Base-by-base conservation (phyloP, 345 rosid species). In the Citrus inodora region DNA sequence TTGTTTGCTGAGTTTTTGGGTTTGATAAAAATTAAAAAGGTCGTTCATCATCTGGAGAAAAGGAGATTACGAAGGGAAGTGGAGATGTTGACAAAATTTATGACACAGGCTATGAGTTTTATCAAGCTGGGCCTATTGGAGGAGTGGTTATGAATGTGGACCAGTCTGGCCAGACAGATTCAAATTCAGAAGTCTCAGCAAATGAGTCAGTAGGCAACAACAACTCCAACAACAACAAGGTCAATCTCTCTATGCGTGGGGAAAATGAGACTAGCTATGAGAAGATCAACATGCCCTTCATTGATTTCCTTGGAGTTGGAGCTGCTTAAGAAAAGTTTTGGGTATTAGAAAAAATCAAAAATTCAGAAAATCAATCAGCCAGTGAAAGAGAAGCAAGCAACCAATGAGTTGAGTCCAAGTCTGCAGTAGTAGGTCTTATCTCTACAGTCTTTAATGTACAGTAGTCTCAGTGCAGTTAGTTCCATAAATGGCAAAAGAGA, bases 281-380 rank as follows among this genome's bases (percentile, higher is more conserved):
- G 73, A 82, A 64, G 76, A 86, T 77, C 76, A 80, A 53, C 22
- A 11, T 82, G 74, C 62, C 83, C 67, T 90, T 89, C 85, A 78
- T 90, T 63, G 97, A 92, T 82, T 92, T 92, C 76, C 94, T 92
- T 56, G 93, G 97, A 63, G 86, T 92, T 6, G 93, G 93, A 78
- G 87, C 85, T 66, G 40, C 76, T 63, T 78, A 59, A 74, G 24
- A 1, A 37, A 46, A 67, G 27, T 51, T 73, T 67, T 60, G 22
- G 22, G 66, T 58, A 71, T 4, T 60, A 66, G 60, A 66, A 53
- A 75, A 46, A 46, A 46, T 46, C 5, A 46, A 22, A 27, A 53
- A 51, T 11, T 22, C 30, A 62, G 22, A 48, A 22, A 24, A n/a
- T 62, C 46, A 14, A 33, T 58, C 38, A 59, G 42, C 46, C 32